These are phyloP conservation scores for Maudiozyma pseudohumilis DNA, from an alignment of 805 yeast species.

Conservation along the genomic window DNA sequence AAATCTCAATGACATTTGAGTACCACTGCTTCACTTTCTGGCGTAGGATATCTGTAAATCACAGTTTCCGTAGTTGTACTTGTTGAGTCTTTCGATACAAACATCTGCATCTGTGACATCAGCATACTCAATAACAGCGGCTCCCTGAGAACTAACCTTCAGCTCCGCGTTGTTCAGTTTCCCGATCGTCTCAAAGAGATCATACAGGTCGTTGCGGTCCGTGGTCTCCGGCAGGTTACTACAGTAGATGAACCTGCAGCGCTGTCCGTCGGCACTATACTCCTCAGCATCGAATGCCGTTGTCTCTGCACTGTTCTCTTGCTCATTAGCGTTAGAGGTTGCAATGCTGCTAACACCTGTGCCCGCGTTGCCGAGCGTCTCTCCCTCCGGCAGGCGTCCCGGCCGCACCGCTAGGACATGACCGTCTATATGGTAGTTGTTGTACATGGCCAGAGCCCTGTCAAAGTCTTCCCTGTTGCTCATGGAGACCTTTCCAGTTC, in stretches of 20 bases:
- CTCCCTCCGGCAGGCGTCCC: slow-evolving; percentile 1
- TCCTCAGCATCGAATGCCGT: slow-evolving; percentile 51
- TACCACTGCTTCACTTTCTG: no score
- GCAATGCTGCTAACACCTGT: background rate
- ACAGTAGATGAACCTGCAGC: slow-evolving; percentile 54
- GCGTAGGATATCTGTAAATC: slow-evolving; percentile 63
- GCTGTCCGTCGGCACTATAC: slow-evolving; percentile 52
- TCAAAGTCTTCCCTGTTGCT: slow-evolving; percentile 56
- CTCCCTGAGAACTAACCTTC: slow-evolving; percentile 52
- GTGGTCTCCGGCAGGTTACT: slow-evolving; percentile 84
- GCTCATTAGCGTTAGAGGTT: background rate
- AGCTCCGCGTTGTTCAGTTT: slow-evolving; percentile 67
- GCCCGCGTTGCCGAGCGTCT: background rate
- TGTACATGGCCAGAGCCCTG: slow-evolving; percentile 58
- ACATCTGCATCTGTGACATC: slow-evolving; percentile 56
- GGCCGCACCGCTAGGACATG: slow-evolving; percentile 9
- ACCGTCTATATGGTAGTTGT: slow-evolving; percentile 44
- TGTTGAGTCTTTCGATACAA: slow-evolving; percentile 66
- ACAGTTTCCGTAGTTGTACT: slow-evolving; percentile 79
- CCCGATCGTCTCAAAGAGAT: slow-evolving; percentile 79
- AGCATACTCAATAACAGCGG: slow-evolving; percentile 76
- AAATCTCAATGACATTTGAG: no score
- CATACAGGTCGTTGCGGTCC: slow-evolving; percentile 72
- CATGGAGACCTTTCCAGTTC: slow-evolving; percentile 73
- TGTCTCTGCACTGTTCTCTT: background rate